Percentiles rank a stretch among this genome's conserved stretches.
These are phyloP conservation scores for Acarospora socialis DNA, from an alignment of 2,329 filamentous ascomycete species.

Conservation along the genomic window DNA sequence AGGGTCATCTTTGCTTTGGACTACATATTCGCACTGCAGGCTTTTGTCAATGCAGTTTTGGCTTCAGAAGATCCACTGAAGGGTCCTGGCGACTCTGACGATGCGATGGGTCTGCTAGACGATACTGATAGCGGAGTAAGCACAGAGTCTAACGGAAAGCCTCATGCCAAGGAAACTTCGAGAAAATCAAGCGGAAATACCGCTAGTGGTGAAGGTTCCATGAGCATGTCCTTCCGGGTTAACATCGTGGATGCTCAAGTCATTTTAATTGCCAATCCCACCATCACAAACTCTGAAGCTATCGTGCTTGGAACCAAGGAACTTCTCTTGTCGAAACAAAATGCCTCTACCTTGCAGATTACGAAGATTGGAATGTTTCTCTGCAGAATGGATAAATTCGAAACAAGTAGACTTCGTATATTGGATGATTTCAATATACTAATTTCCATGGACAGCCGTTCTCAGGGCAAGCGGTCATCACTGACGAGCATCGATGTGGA, in stretches of 20 bases:
- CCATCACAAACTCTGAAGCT: conserved; percentile 80
- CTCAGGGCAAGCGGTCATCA: conserved; percentile 43
- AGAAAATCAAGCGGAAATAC: conserved; percentile 18
- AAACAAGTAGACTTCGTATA: conserved; percentile 77
- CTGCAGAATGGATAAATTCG: conserved; percentile 95
- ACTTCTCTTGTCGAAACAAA: conserved; percentile 80
- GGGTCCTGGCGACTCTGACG: conserved; percentile 44
- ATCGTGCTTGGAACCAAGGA: conserved; percentile 93
- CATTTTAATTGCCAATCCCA: conserved; percentile 88
- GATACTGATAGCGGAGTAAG: conserved; percentile 17
- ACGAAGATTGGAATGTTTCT: conserved; percentile 96
- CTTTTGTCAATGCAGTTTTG: conserved; percentile 61
- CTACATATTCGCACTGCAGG: conserved; percentile 80
- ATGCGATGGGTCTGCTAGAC: conserved; percentile 34
- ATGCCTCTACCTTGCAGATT: conserved; percentile 84
- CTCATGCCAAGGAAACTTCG: conserved; percentile 36
- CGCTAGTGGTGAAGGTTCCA: conserved; percentile 32
- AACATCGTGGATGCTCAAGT: conserved; percentile 95
- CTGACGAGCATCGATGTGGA: conserved; percentile 71
- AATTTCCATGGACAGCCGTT: conserved; percentile 65
- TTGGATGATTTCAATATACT: conserved; percentile 93
- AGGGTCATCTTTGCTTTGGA: conserved; percentile 90
- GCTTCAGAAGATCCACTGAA: conserved; percentile 40
- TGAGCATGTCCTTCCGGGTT: conserved; percentile 73
- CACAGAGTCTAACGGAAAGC: conserved; percentile 28